Evolutionary conservation across 495 filamentous ascomycete genomes (phyloP), one percentile per base, ranked within the genome.

Genomic region (Daldinia grandis): DNA sequence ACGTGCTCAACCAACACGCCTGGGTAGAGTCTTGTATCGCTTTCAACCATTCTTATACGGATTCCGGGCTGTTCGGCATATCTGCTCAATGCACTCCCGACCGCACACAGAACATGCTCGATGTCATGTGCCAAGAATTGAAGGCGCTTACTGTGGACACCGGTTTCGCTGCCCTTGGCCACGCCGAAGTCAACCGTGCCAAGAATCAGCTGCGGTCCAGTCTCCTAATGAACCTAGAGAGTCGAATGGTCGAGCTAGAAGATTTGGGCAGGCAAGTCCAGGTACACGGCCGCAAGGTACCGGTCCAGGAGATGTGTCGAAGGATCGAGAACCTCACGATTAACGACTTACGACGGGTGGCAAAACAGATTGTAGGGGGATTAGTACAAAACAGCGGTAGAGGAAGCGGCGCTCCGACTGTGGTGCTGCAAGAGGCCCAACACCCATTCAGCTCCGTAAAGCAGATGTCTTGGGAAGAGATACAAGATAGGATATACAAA

Each of bases 181-280:
- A 86, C 1, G 86, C 82, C 47, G 95, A 98, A 81, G 95, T 99
- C 25, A 89, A 90, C 76, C 89, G 95, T n/a, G 95, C 95, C 10
- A 99, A 99, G 87, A 99, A 99, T 76, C 96, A 98, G 83, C 88
- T 99, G 35, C 86, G 93, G 37, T 93, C 90, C 12, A 92, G 90
- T 42, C 82, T 99, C 25, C 86, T 99, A 40, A 98, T 99, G 96
- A 99, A 99, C 81, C 87, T 99, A 0, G 95, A 99, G 82, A 92
- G 88, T 64, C 87, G 96, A 44, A 98, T 98, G 95, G 93, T 98
- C 12, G 96, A 98, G 80, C 82, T 99, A n/a, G 95, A 99, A 82
- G 95, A 99, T 80, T 85, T 99, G 5, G 95, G 96, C 38, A 85
- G 95, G 64, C 95, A 98, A 80, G 93, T 99, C 8, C 96, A 98